Evolutionary conservation across 768 basidiomycete species (phyloP).

Genomic region (Phallus indusiatus): DNA sequence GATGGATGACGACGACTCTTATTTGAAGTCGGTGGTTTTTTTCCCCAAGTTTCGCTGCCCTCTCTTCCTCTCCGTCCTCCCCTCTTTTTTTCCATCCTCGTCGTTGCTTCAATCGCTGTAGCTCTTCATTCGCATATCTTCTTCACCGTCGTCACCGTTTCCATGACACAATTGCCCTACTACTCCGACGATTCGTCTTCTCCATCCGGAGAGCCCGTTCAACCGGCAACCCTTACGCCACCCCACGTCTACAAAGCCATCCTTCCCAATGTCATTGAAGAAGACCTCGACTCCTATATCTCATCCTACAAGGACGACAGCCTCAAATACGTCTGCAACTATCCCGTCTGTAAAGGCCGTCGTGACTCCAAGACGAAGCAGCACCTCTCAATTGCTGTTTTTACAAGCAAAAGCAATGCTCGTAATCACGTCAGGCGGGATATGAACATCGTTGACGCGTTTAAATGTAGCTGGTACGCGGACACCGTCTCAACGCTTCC

Average conservation of each 20-base stretch:
- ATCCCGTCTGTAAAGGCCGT: neutral
- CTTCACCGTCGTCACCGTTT: neutral
- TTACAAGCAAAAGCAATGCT: neutral
- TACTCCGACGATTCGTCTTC: neutral
- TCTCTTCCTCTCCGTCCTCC: neutral
- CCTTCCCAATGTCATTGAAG: neutral
- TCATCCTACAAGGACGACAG: neutral
- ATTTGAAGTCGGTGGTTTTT: neutral
- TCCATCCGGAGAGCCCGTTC: neutral
- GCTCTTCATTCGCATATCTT: neutral
- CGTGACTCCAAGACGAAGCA: neutral
- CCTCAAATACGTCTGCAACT: neutral
- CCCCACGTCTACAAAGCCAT: neutral
- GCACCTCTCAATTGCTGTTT: neutral
- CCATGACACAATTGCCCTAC: neutral
- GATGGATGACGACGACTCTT: neutral
- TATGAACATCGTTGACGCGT: neutral
- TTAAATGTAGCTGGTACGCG: neutral
- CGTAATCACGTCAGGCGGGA: neutral
- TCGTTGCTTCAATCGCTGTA: neutral
- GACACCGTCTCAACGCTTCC: too few relatives aligned
- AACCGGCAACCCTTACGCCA: neutral
- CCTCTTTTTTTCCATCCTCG: neutral
- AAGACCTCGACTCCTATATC: neutral
- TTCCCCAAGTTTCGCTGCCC: neutral